Base-by-base conservation (phyloP, 345 rosid genomes). In the Citropsis articulata region DNA sequence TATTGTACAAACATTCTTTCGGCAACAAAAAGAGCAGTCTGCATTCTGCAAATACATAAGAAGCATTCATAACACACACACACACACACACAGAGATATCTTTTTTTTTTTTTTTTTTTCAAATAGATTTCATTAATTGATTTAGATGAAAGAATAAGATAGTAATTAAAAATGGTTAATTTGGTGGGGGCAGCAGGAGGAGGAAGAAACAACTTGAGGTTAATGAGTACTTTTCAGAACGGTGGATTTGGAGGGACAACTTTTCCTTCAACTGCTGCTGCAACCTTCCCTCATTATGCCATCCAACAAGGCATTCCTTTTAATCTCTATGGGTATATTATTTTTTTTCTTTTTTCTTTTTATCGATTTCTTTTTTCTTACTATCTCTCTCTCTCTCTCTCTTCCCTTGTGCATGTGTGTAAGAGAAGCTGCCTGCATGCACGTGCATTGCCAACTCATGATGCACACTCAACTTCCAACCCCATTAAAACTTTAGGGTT, bases 271-370 rank as follows among this genome's bases (percentile, higher is more conserved):
- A 88, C 93, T 48, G 83, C 93, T 70, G 87, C 92, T 42, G 83
- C 92, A 75, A 87, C 96, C 86, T 92, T 88, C 85, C 92, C 97
- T 79, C 98, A 91, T 89, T 94, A 92, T 89, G 92, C 94, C 82
- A 86, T 90, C 84, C 97, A 89, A 74, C 94, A 87, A 86, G 94
- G 90, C 75, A 81, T 94, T 70, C 94, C 98, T 70, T 91, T 85
- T 73, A 87, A 92, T 91, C 84, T 90, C 68, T 94, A 90, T 87
- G 98, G 89, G 89, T 89, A 87, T 79, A 64, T 45, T 25, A 40
- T 13, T 69, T 30, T 33, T 77, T 74, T 36, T 4, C 6, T 48
- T 72, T 45, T 10, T 40, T 40, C 45, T 9, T 40, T 45, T 45
- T 45, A 12, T 3, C 3, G 18, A 12, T 45, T 45, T 13, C 18